Conservation (phyloP, 805 yeast species). For the Candida glaebosa region DNA sequence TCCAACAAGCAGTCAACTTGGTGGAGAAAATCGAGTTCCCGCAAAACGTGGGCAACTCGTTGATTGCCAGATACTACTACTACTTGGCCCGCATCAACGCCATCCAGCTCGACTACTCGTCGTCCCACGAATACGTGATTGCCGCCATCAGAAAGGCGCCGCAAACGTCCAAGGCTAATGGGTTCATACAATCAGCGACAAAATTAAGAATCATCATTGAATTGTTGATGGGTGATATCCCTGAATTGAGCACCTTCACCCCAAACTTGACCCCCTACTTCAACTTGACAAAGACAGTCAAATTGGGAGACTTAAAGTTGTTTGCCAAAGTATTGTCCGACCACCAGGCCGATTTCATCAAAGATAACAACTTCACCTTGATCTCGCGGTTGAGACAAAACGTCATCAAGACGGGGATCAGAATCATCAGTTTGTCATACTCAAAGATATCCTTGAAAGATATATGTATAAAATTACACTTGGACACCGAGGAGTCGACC, state of each 20-base stretch:
- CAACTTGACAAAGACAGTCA: conserved; percentile 85
- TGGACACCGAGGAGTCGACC: conserved; percentile 93
- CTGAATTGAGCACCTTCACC: conserved; percentile 79
- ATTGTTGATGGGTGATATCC: conserved; percentile 93
- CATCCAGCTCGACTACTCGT: conserved; percentile 86
- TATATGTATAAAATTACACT: conserved; percentile 84
- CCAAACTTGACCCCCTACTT: conserved; percentile 74
- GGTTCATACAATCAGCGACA: conserved; percentile 86
- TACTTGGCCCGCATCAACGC: conserved; percentile 89
- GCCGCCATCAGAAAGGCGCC: conserved; percentile 98
- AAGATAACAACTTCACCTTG: conserved; percentile 78
- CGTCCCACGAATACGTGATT: conserved; percentile 84
- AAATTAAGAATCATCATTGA: conserved; percentile 87
- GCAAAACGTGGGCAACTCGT: conserved; percentile 74
- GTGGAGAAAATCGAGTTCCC: conserved; percentile 90
- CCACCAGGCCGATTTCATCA: conserved; percentile 58
- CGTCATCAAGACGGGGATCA: conserved; percentile 95
- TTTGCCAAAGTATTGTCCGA: conserved; percentile 69
- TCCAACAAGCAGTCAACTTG: conserved; percentile 83
- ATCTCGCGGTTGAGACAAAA: conserved; percentile 91
- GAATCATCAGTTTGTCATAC: conserved; percentile 88
- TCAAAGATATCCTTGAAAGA: conserved; percentile 88
- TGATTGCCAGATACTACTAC: conserved; percentile 88
- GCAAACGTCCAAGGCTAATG: conserved; percentile 77
- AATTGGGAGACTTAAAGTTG: conserved; percentile 80